phyloP scores from a whole-genome alignment of 768 basidiomycete species.

The Tulasnella sp. region DNA sequence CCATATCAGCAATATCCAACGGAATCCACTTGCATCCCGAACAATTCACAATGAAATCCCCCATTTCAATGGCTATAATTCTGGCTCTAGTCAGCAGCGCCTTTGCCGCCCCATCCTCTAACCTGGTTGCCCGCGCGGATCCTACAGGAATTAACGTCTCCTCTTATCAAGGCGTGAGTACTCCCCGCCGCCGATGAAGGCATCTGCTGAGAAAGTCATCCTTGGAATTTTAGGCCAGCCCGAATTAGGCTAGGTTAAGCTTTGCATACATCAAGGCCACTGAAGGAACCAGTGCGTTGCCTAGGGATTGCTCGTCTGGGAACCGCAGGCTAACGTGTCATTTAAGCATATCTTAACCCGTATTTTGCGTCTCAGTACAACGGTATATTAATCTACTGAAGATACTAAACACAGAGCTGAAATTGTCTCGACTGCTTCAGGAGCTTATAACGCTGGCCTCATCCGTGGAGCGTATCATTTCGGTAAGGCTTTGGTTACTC shows the following conservation, averaged over 20 bases:
- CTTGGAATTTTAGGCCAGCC: slow-evolving; percentile 35
- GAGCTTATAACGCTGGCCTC: slow-evolving; percentile 42
- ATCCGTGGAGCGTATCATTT: slow-evolving; percentile 56
- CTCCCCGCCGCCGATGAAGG: slow-evolving; percentile 9
- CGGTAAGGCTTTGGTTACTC: slow-evolving; percentile 32
- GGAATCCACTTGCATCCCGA: not conserved
- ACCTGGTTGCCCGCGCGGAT: slow-evolving; percentile 29
- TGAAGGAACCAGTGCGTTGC: slow-evolving; percentile 41
- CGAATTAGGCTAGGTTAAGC: slow-evolving; percentile 41
- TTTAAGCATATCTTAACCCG: slow-evolving; percentile 22
- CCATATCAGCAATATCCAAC: too few relatives aligned
- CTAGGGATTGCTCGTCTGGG: not conserved
- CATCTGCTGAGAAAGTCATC: not conserved
- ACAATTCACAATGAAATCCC: not conserved
- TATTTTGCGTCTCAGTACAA: slow-evolving; percentile 42
- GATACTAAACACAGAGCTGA: too few relatives aligned
- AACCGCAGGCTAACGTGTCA: not conserved
- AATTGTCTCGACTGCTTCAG: not conserved
- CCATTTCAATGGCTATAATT: not conserved
- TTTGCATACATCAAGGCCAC: slow-evolving; percentile 63
- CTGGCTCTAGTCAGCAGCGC: not conserved
- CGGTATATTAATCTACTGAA: too few relatives aligned
- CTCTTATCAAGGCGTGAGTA: slow-evolving; percentile 29
- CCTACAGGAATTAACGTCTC: slow-evolving; percentile 51
- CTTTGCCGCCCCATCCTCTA: not conserved